Evolutionary conservation across 2,329 filamentous ascomycete genomes (phyloP).

Genomic region (Pyrenochaeta sp.): DNA sequence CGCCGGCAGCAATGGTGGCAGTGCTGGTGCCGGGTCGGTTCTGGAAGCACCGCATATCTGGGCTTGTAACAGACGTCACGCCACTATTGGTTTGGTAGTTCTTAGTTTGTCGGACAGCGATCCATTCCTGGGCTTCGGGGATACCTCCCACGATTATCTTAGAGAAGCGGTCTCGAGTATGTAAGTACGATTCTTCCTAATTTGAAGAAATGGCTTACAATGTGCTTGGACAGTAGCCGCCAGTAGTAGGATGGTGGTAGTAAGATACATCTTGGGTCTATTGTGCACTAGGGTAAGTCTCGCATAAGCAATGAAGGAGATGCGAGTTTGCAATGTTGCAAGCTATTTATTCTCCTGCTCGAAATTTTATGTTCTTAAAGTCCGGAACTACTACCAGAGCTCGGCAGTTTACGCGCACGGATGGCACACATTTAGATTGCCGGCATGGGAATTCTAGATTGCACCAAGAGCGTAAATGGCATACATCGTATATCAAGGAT

Average conservation of each 20-base stretch:
- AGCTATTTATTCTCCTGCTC: neutral
- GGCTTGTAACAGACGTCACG: conserved; percentile 58
- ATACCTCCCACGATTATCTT: conserved; percentile 33
- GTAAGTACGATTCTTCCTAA: neutral
- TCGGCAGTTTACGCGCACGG: conserved; percentile 7
- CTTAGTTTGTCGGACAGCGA: conserved; percentile 58
- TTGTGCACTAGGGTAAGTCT: neutral
- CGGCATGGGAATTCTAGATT: neutral
- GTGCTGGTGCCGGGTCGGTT: conserved; percentile 52
- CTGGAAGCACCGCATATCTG: conserved; percentile 63
- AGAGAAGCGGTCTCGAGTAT: conserved; percentile 32
- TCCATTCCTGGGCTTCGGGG: conserved; percentile 53
- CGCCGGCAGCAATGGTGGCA: conserved; percentile 56
- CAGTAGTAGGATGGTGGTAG: conserved; percentile 13
- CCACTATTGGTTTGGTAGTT: conserved; percentile 62
- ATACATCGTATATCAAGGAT: neutral
- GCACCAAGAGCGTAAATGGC: neutral
- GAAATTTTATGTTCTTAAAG: neutral
- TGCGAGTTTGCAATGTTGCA: neutral
- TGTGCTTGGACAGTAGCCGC: conserved; percentile 31
- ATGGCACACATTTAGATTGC: neutral
- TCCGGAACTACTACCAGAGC: neutral
- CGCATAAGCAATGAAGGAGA: neutral
- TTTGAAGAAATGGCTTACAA: conserved; percentile 18
- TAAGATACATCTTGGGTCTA: neutral